Evolutionary conservation across 202 grass and related monocot species (phyloP), one percentile per base, ranked within the genome.

Genomic region (Cymbopogon flexuosus): DNA sequence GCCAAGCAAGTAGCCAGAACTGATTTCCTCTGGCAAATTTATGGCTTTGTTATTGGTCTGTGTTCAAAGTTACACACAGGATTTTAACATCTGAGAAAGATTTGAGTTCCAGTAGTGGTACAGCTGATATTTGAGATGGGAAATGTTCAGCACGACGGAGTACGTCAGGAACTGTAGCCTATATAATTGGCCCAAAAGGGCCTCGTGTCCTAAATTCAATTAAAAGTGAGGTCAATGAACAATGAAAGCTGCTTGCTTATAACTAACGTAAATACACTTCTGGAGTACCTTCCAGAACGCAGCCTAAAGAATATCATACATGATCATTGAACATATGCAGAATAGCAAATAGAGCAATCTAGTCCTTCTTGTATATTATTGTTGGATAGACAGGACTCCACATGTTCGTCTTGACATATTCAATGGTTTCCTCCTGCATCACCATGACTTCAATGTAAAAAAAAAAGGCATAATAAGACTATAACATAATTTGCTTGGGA

Each of bases 311-410:
- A 82, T 68, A 86, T 58, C 40, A 21, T 62, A 24, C 62, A 83
- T 47, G 54, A 45, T 52, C 37, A 30, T 22, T 78, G 30, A 80
- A 75, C 6, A 74, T 15, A 43, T 6, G 3, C n/a, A 34, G 47
- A 73, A 75, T 31, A 74, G 13, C 2, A 23, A 83, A 49, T 63
- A 70, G 69, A 83, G 39, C 75, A 78, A 76, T 73, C 75, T 82
- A 99, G 39, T 96, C 92, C 56, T 77, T 81, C 84, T 88, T 99
- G 82, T 99, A 99, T 46, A 99, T 89, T 82, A 96, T 86, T 66
- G 90, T 99, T 80, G 96, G 88, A 83, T 99, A 99, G 8, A 68
- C 74, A 69, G 92, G 96, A 81, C 72, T 89, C 90, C 96, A 99
- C 92, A 99, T 99, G 70, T 90, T 99, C 9, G 79, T 90, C 83